These are phyloP conservation scores for Metschnikowia santaceciliae DNA, from an alignment of 805 yeast species.

Conservation along the genomic window DNA sequence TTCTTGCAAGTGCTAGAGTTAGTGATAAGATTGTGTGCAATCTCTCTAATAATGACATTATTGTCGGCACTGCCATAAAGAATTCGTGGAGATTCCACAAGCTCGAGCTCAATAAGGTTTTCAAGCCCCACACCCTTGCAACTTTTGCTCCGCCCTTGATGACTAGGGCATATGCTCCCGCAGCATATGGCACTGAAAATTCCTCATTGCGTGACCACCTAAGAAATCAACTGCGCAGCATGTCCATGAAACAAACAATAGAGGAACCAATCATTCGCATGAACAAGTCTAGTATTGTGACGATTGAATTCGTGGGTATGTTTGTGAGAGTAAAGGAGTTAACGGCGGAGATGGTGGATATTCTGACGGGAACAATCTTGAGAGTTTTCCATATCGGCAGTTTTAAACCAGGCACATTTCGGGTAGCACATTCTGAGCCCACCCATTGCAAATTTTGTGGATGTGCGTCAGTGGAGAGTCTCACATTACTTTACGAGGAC, in stretches of 20 bases:
- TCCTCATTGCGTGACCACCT: background rate
- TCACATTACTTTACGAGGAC: conserved; percentile 71
- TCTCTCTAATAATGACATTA: conserved; percentile 45
- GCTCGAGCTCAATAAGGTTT: conserved; percentile 22
- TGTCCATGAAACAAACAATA: background rate
- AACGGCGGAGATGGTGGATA: conserved; percentile 66
- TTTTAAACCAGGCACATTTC: conserved; percentile 55
- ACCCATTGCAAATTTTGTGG: conserved; percentile 91
- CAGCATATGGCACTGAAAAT: background rate
- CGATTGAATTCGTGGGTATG: conserved; percentile 74
- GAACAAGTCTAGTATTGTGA: conserved; percentile 41
- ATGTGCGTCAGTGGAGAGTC: conserved; percentile 70
- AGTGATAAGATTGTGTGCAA: conserved; percentile 65
- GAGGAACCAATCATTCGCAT: conserved; percentile 8
- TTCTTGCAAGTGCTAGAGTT: conserved; percentile 65
- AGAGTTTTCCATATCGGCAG: conserved; percentile 58
- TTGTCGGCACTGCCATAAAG: conserved; percentile 62
- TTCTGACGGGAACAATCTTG: conserved; percentile 70
- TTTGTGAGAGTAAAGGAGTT: conserved; percentile 54
- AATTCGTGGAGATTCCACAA: conserved; percentile 60
- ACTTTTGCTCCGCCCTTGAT: conserved; percentile 17
- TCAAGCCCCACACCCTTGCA: conserved; percentile 7
- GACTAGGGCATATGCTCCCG: conserved; percentile 9
- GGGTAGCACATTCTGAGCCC: conserved; percentile 78
- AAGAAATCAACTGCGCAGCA: background rate